Base-by-base conservation (phyloP, 2,329 filamentous ascomycete species). In the Colletotrichum paranaense region DNA sequence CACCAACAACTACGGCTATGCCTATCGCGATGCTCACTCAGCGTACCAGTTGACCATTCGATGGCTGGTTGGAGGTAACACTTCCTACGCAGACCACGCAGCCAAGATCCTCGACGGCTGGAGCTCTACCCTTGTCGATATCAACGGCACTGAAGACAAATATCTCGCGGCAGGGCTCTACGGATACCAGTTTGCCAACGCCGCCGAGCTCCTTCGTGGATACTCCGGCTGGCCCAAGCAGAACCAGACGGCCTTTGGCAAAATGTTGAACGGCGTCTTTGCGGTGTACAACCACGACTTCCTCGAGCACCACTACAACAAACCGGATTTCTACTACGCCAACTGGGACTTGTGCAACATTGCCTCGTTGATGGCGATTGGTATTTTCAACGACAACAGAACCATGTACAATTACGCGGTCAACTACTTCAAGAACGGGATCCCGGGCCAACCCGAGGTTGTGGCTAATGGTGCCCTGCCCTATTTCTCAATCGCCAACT, bases 101-200 rank as follows among this genome's bases (percentile, higher is more conserved):
- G 75, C 78, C 32, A 74, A 69, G 26, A 80, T 83, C 59, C 73
- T 84, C 16, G 78, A 81, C 67, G 79, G 75, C 7, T 84, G 82
- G 82, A 75, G 75, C 46, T 75, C 74, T 3, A 82, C 81, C 1
- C 69, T 84, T n/a, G 80, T 73, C 2, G 63, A 26, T 3, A 79
- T 84, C 46, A 66, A 62, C 16, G 82, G 83, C 0, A 79, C 52
- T 22, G 74, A 76, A 11, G 82, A 84, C 68, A 78, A 75, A 32
- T 81, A 75, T 68, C 79, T 85, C 7, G 82, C 81, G 0, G 74
- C 80, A 0, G 82, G 82, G 0, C 67, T 84, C 2, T 83, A 84
- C 58, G 82, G 83, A 0, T 87, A 84, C 68, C 77, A 84, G 67
- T 76, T 84, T 22, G 82, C 82, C 24, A 84, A 84, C 60, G 82